Evolutionary conservation across 2,329 filamentous ascomycete species (phyloP), one percentile per base, ranked within the genome.

Genomic region (Huntiella omanensis): DNA sequence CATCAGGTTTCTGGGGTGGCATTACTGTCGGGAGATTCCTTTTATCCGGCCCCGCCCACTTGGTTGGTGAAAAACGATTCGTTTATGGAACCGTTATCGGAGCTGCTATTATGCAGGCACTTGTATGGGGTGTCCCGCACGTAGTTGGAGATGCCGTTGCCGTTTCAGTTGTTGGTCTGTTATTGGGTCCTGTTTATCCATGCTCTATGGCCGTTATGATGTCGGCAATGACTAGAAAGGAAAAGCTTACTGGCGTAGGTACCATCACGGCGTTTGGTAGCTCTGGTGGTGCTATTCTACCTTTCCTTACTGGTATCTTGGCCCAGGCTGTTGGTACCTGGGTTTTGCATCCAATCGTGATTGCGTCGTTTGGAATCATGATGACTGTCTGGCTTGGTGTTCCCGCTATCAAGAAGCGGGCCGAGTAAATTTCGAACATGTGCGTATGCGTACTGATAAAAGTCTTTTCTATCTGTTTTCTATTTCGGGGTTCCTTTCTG

Each of bases 151-250:
- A 81, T 52, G 75, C 77, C 13, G 77, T 82, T 1, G 71, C 75
- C 2, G 70, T 83, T 3, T 64, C 74, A 59, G 62, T 91, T 17
- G 69, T 91, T 13, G 85, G 85, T 10, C 60, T 91, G 5, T 60
- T 91, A 28, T 65, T 92, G 0, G 84, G 85, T 0, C 83, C 84
- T 0, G 69, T 92, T 4, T 92, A 86, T 55, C 83, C 84, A 0
- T 86, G 80, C 56, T 73, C 77, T 0, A 69, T 73, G 3, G 70
- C 72, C 1, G 66, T 83, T 4, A 77, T 83, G 53, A 69, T 77
- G 46, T 65, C 71, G 35, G 62, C 70, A 33, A 67, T 85, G 57
- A 70, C 68, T 12, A 63, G 71, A 12, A 62, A 68, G 35, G 65
- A 83, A 47, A 73, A 77, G 51, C 68, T 79, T 13, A 74, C 71